Evolutionary conservation across 2,329 filamentous ascomycete species (phyloP).

Genomic region (Ophiostoma triangulosporum): DNA sequence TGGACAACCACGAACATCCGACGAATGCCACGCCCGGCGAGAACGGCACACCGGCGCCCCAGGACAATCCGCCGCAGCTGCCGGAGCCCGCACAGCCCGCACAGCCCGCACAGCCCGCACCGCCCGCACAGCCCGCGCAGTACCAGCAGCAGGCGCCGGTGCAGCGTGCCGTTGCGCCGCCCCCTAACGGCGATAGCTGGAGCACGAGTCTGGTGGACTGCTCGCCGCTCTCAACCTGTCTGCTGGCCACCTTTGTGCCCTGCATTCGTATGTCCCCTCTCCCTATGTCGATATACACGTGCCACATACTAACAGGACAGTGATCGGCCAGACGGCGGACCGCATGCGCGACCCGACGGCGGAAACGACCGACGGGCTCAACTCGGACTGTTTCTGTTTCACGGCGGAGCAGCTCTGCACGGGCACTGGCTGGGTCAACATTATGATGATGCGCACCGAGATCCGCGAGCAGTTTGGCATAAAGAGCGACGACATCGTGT

Average conservation of each 20-base stretch:
- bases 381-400: conserved; percentile 30
- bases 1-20: conserved; percentile 17
- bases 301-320: conserved; percentile 16
- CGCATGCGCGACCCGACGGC: conserved; percentile 31
- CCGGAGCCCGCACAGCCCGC: background rate
- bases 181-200: conserved; percentile 20
- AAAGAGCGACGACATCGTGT: conserved; percentile 28
- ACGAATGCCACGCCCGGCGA: conserved; percentile 8
- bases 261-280: conserved; percentile 26
- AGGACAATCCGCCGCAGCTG: background rate
- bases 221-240: conserved; percentile 25
- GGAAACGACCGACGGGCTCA: conserved; percentile 24
- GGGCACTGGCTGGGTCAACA: conserved; percentile 31
- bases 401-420: conserved; percentile 25
- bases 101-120: background rate
- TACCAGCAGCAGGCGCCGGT: conserved; percentile 9
- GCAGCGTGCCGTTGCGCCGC: conserved; percentile 8
- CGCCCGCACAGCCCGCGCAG: conserved; percentile 1
- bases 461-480: conserved; percentile 41
- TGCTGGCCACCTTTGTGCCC: conserved; percentile 27
- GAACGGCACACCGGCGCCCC: background rate
- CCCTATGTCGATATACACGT: background rate
- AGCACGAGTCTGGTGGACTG: conserved; percentile 26
- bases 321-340: conserved; percentile 30
- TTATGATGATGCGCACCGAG: conserved; percentile 39